These are phyloP conservation scores for Anisodus tanguticus DNA, from an alignment of 257 asterid genomes.

Conservation along the genomic window DNA sequence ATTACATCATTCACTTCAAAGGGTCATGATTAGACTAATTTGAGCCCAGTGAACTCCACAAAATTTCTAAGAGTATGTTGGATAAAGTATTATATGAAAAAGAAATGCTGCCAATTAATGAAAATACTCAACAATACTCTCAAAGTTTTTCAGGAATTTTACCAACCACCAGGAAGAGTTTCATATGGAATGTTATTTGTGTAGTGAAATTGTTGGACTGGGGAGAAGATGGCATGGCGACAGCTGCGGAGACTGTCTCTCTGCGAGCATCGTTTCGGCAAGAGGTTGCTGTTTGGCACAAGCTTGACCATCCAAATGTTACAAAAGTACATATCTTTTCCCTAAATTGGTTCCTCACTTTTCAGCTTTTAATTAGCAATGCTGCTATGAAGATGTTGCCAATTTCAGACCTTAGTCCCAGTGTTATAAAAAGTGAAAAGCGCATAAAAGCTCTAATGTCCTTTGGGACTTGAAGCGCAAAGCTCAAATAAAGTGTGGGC, in stretches of 20 bases:
- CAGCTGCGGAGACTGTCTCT: constrained; percentile 78
- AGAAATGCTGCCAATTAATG: constrained; percentile 5
- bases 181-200: constrained; percentile 20
- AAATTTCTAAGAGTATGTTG: neutral
- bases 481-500: too few relatives aligned
- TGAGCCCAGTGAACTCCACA: neutral
- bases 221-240: constrained; percentile 86
- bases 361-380: neutral
- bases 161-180: neutral
- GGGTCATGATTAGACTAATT: constrained; percentile 3
- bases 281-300: constrained; percentile 86
- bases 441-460: too few relatives aligned
- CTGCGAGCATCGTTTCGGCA: constrained; percentile 75
- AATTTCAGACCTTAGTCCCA: neutral
- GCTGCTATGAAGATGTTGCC: neutral
- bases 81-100: neutral
- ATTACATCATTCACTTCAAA: constrained; percentile 9
- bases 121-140: neutral
- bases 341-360: constrained; percentile 4
- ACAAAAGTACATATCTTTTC: constrained; percentile 46
- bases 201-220: constrained; percentile 84
- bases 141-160: neutral
- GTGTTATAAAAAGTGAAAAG: too few relatives aligned
- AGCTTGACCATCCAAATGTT: constrained; percentile 82
- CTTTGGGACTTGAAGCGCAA: too few relatives aligned